These are phyloP conservation scores for Alternaria hordeiaustralica DNA, from an alignment of 2,329 filamentous ascomycete genomes.

Conservation along the genomic window DNA sequence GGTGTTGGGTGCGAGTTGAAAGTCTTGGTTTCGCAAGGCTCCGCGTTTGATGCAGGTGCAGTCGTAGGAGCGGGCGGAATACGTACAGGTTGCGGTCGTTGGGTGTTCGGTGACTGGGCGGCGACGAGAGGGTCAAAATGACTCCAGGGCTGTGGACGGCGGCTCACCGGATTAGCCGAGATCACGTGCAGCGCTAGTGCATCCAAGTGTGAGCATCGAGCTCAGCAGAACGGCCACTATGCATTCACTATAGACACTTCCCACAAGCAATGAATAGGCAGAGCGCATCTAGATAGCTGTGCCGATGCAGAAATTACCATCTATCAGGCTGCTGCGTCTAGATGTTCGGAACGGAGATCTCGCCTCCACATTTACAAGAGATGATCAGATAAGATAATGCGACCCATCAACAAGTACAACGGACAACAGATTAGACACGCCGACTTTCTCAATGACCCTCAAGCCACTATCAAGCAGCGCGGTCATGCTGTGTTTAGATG, in stretches of 20 bases:
- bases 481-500: background rate
- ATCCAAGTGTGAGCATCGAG: background rate
- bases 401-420: slow-evolving; percentile 1
- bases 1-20: background rate
- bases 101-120: slow-evolving; percentile 41
- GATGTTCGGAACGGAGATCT: background rate
- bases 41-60: background rate
- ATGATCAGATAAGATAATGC: slow-evolving; percentile 17
- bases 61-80: slow-evolving; percentile 17
- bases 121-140: slow-evolving; percentile 28
- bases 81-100: slow-evolving; percentile 47
- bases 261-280: background rate
- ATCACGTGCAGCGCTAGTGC: slow-evolving; percentile 24
- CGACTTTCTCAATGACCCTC: background rate
- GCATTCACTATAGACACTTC: background rate
- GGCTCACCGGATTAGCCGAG: slow-evolving; percentile 28
- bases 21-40: slow-evolving; percentile 11
- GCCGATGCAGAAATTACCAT: background rate
- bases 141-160: slow-evolving; percentile 11
- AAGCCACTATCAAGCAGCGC: background rate
- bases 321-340: background rate
- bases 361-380: background rate
- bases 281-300: background rate
- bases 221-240: background rate
- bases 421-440: background rate